A percentile compares a stretch with the other conserved stretches of the same genome.
Conservation (phyloP, 148 eudicot genomes). For the Silene latifolia region DNA sequence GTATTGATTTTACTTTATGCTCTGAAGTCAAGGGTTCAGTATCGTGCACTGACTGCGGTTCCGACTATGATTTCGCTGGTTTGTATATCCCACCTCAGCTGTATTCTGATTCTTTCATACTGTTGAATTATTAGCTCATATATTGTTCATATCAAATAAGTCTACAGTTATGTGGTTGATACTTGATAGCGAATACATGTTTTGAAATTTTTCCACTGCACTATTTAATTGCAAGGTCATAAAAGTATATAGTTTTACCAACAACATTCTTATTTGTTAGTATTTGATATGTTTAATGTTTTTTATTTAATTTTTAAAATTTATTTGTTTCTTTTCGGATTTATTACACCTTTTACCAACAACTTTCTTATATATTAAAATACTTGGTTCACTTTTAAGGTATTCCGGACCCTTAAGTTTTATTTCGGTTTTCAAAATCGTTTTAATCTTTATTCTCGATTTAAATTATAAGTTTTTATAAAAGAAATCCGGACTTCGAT, state of each 20-base stretch:
- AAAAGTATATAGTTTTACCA: background rate
- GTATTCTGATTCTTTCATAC: background rate
- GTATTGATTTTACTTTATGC: conserved; percentile 27
- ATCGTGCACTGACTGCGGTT: conserved; percentile 51
- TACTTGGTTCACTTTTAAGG: too few species aligned
- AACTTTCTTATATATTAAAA: too few species aligned
- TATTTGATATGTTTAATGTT: too few species aligned
- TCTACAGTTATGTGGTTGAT: background rate
- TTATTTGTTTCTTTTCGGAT: too few species aligned
- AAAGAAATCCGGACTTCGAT: too few species aligned
- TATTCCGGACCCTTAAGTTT: too few species aligned
- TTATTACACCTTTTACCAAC: too few species aligned
- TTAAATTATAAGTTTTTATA: too few species aligned
- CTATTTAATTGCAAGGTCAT: background rate
- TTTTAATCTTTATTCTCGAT: too few species aligned
- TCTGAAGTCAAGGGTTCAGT: conserved; percentile 48
- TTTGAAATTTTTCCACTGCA: background rate
- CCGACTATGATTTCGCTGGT: conserved; percentile 53
- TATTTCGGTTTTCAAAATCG: too few species aligned
- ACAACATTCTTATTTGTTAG: too few species aligned
- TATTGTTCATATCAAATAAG: background rate
- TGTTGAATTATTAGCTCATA: background rate
- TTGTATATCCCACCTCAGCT: conserved; percentile 10
- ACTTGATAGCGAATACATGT: background rate
- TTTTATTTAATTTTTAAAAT: too few species aligned